Evolutionary conservation across 1,139 yeast species (phyloP).

Genomic region (Suhomyces maxii): DNA sequence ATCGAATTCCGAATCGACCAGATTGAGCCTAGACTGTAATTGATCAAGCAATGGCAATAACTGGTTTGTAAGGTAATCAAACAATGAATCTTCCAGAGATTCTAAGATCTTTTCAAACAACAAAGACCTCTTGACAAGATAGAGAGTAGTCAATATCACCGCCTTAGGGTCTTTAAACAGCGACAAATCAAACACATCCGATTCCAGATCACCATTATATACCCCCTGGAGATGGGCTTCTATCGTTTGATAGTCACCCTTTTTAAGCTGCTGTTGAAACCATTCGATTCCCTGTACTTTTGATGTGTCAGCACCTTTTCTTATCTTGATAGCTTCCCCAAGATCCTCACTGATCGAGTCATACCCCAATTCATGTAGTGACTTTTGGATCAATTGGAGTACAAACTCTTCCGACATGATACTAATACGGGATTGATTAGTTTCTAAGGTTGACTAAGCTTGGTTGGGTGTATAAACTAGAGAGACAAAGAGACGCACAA

Average conservation of each 20-base stretch:
- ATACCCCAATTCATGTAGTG: constrained; percentile 35
- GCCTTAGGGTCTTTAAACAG: constrained; percentile 13
- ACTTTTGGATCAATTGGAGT: constrained; percentile 31
- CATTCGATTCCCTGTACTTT: constrained; percentile 19
- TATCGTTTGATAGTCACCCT: constrained; percentile 24
- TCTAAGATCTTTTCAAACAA: constrained; percentile 21
- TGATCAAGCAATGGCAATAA: constrained; percentile 33
- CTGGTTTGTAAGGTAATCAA: constrained; percentile 26
- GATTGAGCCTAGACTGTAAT: constrained; percentile 10
- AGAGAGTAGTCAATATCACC: constrained; percentile 21
- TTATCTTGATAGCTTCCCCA: constrained; percentile 13
- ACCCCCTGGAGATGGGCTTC: constrained; percentile 10
- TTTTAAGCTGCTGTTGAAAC: constrained; percentile 23
- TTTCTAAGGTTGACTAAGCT: neutral
- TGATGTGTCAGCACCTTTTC: constrained; percentile 4
- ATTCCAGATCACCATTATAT: neutral
- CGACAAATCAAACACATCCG: constrained; percentile 3
- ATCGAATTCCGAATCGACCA: constrained; percentile 12
- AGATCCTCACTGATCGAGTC: constrained; percentile 17
- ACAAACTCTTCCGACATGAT: constrained; percentile 29
- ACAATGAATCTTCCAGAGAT: constrained; percentile 7
- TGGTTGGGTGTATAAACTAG: neutral
- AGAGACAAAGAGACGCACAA: no score
- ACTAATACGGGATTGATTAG: neutral
- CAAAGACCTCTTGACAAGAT: constrained; percentile 27